Base-by-base conservation (phyloP, 768 basidiomycete species). In the Gyrodon lividus region DNA sequence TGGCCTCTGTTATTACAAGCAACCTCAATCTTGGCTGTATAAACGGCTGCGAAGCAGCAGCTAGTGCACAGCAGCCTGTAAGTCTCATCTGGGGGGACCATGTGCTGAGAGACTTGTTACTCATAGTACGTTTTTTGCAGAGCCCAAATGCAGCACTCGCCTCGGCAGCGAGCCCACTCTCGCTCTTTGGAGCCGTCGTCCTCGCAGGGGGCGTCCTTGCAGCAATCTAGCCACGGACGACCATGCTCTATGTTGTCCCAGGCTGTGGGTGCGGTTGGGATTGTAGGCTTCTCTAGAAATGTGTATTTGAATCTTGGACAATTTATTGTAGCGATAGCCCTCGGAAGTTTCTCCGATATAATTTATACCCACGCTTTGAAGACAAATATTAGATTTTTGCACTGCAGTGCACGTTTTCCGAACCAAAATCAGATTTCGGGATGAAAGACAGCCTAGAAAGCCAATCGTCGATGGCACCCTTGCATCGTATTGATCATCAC, bases 21-120 rank as follows among this genome's bases (percentile, higher is more conserved):
- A 68, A 70, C 50, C 46, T 56, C 19, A 62, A 66, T 23, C 47
- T 64, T 10, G 56, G 39, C 13, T 68, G 67, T 35, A 33, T 42
- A 14, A 28, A 68, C 5, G 66, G 62, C 24, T 70, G 68, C 24
- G 2, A 45, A 1, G 57, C 31, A 0, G 47, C 66, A 17, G 45
- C 51, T 3, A 60, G 59, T 38, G 56, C 49, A 19, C 57, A 66
- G 28, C 59, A 60, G 5, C 55, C 59, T 20, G 67, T 68, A 44
- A 39, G 62, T 50, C 14, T 4, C 7, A 6, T 6, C 4, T 46
- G 8, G 5, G 8, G 8, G 5, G 8, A 3, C 33, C 22, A 6
- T 7, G 6, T 1, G 23, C 20, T 20, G 9, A 4, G 14, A 33
- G 10, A 33, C 3, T 7, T n/a, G 30, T 28, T 20, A 8, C 38